Evolutionary conservation across 306 rosid species (phyloP).

Genomic region (Prunus mira): DNA sequence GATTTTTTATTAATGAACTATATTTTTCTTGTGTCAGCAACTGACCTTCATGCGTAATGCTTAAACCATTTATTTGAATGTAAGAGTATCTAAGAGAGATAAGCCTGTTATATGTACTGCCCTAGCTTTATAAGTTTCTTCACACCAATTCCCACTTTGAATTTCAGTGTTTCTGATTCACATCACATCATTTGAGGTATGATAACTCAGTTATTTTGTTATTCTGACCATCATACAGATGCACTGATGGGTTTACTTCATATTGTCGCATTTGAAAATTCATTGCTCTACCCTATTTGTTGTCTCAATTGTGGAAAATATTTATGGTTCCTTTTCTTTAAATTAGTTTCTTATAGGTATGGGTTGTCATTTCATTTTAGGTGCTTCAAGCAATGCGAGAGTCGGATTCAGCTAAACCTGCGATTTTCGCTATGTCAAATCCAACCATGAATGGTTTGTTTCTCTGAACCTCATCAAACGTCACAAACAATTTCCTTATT

Average conservation of each 20-base stretch:
- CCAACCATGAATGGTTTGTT: constrained; percentile 96
- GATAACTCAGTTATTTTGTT: neutral
- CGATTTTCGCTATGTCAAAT: constrained; percentile 99
- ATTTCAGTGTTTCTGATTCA: neutral
- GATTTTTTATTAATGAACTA: neutral
- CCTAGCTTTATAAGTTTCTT: neutral
- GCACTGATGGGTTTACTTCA: neutral
- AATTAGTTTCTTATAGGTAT: constrained; percentile 13
- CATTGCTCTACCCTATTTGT: neutral
- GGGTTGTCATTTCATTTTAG: constrained; percentile 44
- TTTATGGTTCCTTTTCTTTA: neutral
- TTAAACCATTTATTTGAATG: neutral
- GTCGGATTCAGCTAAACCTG: constrained; percentile 90
- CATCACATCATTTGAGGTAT: neutral
- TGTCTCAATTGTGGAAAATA: neutral
- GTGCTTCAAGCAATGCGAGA: constrained; percentile 93
- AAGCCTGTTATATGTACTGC: neutral
- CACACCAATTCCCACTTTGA: neutral
- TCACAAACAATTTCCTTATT: constrained; percentile 22
- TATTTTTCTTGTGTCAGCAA: neutral
- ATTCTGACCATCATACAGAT: neutral
- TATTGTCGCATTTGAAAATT: neutral
- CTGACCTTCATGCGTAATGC: neutral
- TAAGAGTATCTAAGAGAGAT: neutral
- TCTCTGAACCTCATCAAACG: constrained; percentile 29